Conservation (phyloP, 306 rosid genomes). For the Rosa chinensis region DNA sequence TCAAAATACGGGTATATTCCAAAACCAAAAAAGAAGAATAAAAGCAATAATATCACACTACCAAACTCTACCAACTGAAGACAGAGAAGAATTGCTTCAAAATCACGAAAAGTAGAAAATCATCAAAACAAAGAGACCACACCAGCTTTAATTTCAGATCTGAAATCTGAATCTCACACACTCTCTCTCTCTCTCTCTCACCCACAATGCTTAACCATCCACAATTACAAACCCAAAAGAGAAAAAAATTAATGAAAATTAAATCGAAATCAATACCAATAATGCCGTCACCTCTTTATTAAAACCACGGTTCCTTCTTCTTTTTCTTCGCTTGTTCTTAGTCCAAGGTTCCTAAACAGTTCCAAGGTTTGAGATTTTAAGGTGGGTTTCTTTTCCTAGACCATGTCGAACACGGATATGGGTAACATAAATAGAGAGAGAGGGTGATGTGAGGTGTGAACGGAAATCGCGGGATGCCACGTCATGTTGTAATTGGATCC, state of each 20-base stretch:
- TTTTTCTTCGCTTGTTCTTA: background rate
- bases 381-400: background rate
- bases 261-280: background rate
- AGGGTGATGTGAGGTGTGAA: background rate
- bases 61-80: slow-evolving; percentile 37
- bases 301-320: background rate
- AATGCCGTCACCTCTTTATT: slow-evolving; percentile 6
- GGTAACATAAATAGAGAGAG: background rate
- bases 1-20: background rate
- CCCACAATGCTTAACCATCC: slow-evolving; percentile 1
- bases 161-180: slow-evolving; percentile 34
- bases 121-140: slow-evolving; percentile 20
- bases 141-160: slow-evolving; percentile 28
- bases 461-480: slow-evolving; percentile 21
- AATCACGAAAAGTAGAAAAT: slow-evolving; percentile 31
- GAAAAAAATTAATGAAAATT: background rate
- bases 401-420: background rate
- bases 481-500: slow-evolving; percentile 1
- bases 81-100: slow-evolving; percentile 27
- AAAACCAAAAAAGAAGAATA: background rate
- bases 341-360: background rate
- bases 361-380: background rate
- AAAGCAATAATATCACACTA: background rate
- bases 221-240: background rate
- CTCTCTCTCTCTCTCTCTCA: background rate